Base-by-base conservation (phyloP, 331 rosid genomes). In the Pyrus hybrid region DNA sequence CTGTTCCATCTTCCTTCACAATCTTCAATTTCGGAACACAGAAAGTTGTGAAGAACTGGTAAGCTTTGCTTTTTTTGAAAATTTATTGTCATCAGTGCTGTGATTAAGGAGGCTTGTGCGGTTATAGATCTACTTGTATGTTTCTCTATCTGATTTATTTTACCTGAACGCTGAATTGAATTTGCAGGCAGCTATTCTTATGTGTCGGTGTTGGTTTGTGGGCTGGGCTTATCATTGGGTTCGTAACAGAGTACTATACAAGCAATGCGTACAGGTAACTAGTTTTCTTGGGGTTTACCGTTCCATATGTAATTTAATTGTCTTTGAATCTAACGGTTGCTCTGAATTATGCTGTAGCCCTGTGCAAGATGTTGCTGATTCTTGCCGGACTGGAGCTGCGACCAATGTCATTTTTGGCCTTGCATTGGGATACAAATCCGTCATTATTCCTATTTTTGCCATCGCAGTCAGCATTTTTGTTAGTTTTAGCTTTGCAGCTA, bases 371-470 rank as follows among this genome's bases (percentile, higher is more conserved):
- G 99, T 92, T 75, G 98, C 97, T 10, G 99, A 89, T 74, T 90
- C 99, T 33, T 95, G 98, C 85, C 91, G 97, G 64, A 95, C 99
- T 75, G 98, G 98, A 82, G 99, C 97, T 80, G 98, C 99, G 47
- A 95, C 99, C 7, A 95, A 92, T 84, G 93, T 95, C 80, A 95
- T 95, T 28, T 95, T 95, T 83, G 99, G 98, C 62, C 95, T 95
- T 73, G 99, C 99, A n/a, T 87, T 95, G 97, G 99, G 99, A 85
- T 92, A 95, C 91, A 95, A 92, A 79, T 95, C 97, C 17, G 98
- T 95, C 80, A 95, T 95, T 26, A 90, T 95, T 80, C 99, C 98
- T 11, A 95, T 92, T 43, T 89, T 95, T 75, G 98, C 98, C 17
- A 95, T 95, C 76, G 97, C 99, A 21, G 51, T 81, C 51, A 85